phyloP scores from a whole-genome alignment of 1,139 yeast genomes.

The Taphrina populina region DNA sequence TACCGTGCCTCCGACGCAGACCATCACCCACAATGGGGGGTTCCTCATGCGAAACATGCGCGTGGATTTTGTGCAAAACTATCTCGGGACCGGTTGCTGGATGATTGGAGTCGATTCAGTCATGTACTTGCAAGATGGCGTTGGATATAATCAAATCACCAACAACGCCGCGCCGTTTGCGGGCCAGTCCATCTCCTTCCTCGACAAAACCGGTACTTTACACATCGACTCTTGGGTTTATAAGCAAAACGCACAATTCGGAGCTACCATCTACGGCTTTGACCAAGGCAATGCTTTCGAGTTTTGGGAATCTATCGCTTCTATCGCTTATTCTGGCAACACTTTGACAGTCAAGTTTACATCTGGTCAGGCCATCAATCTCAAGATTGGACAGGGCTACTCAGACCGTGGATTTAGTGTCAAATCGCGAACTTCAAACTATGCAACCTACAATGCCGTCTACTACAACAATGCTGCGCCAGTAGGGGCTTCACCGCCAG shows the following conservation, averaged over 20 bases:
- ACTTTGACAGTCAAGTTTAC: conserved; percentile 1
- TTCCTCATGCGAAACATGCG: conserved; percentile 12
- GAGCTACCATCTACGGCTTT: conserved; percentile 21
- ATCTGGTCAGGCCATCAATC: background rate
- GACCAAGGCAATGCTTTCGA: conserved; percentile 15
- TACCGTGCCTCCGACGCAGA: background rate
- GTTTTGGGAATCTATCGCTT: conserved; percentile 6
- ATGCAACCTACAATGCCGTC: conserved; percentile 13
- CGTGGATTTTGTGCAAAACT: conserved; percentile 17
- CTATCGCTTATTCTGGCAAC: background rate
- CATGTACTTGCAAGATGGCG: conserved; percentile 19
- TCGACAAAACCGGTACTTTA: conserved; percentile 7
- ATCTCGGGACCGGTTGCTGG: conserved; percentile 24
- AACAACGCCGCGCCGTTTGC: background rate
- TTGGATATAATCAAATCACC: conserved; percentile 10
- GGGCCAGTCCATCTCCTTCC: conserved; percentile 12
- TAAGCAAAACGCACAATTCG: conserved; percentile 4
- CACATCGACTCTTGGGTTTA: conserved; percentile 19
- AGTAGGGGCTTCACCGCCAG: background rate
- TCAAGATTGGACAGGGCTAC: conserved; percentile 21
- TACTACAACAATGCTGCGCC: background rate
- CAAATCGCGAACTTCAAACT: background rate
- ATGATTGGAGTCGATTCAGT: conserved; percentile 7
- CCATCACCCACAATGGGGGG: conserved; percentile 18
- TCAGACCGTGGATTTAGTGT: background rate